Conservation (phyloP, 768 basidiomycete genomes). For the Termitomyces sp. region DNA sequence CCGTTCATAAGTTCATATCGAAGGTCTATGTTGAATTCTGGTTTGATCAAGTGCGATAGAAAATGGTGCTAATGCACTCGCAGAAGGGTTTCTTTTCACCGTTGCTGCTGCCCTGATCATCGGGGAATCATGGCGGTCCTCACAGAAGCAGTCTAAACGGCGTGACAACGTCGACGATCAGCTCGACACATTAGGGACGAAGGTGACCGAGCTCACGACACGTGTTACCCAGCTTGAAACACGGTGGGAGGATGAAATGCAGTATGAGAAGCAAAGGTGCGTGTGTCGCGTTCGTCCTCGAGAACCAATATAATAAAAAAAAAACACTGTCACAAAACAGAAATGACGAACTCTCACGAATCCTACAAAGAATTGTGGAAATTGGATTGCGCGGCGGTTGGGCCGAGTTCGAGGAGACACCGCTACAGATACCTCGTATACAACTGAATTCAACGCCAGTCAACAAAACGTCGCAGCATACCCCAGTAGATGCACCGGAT, state of each 20-base stretch:
- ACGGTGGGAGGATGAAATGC: constrained; percentile 41
- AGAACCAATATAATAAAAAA: neutral
- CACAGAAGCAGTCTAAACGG: constrained; percentile 66
- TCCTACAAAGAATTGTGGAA: constrained; percentile 66
- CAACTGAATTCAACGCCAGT: constrained; percentile 1
- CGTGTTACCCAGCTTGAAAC: constrained; percentile 38
- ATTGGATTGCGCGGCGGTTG: constrained; percentile 62
- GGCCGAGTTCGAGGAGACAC: constrained; percentile 62
- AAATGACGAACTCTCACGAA: constrained; percentile 62
- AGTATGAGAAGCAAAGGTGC: constrained; percentile 45
- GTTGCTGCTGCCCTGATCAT: constrained; percentile 75
- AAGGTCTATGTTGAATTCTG: neutral
- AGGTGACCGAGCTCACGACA: constrained; percentile 43
- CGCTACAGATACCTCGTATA: constrained; percentile 34
- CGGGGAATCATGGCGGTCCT: constrained; percentile 74
- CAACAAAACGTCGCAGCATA: constrained; percentile 2
- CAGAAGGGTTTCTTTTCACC: constrained; percentile 80
- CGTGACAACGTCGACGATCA: constrained; percentile 70
- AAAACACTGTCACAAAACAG: constrained; percentile 27
- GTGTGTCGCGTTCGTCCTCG: constrained; percentile 17
- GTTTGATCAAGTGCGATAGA: constrained; percentile 63
- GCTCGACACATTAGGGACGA: constrained; percentile 52
- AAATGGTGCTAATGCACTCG: constrained; percentile 80
- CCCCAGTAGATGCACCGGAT: constrained; percentile 9
- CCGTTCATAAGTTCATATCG: neutral